These are phyloP conservation scores for Dictyostelium discoideum DNA, from an alignment of 78 protist genomes.

Conservation along the genomic window DNA sequence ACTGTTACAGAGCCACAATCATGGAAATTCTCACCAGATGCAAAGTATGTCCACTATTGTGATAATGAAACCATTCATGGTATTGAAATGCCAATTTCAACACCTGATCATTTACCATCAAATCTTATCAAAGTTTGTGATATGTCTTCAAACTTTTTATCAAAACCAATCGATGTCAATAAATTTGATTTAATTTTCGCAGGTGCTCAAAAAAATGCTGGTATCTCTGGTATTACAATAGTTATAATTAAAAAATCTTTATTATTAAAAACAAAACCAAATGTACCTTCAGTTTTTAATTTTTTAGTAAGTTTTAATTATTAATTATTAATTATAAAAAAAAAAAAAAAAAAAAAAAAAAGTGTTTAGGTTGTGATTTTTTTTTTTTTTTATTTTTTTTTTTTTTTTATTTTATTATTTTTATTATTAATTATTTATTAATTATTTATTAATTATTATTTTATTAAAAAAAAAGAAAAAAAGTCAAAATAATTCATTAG, in stretches of 20 bases:
- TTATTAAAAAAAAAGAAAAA: slow-evolving; percentile 17
- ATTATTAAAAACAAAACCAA: slow-evolving; percentile 85
- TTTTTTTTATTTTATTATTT: not conserved
- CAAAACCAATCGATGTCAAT: slow-evolving; percentile 89
- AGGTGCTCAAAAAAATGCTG: slow-evolving; percentile 98
- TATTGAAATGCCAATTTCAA: slow-evolving; percentile 66
- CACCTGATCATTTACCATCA: not conserved
- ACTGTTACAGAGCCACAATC: slow-evolving; percentile 27
- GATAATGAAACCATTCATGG: slow-evolving; percentile 98
- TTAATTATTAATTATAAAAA: no score
- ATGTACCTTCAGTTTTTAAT: slow-evolving; percentile 68
- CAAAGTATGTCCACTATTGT: slow-evolving; percentile 94
- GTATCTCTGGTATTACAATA: slow-evolving; percentile 95
- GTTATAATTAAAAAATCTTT: slow-evolving; percentile 84
- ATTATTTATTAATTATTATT: not conserved
- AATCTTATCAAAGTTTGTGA: slow-evolving; percentile 93
- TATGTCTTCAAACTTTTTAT: slow-evolving; percentile 94
- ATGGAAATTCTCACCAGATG: slow-evolving; percentile 83
- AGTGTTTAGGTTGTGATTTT: not conserved
- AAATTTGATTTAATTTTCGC: slow-evolving; percentile 97
- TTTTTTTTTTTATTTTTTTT: not conserved
- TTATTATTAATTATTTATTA: no score
- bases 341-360: no score
- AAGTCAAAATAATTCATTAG: slow-evolving; percentile 71
- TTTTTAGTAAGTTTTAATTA: slow-evolving; percentile 48